phyloP scores from a whole-genome alignment of 75 land plant species.

The Pseudotsuga menziesii region DNA sequence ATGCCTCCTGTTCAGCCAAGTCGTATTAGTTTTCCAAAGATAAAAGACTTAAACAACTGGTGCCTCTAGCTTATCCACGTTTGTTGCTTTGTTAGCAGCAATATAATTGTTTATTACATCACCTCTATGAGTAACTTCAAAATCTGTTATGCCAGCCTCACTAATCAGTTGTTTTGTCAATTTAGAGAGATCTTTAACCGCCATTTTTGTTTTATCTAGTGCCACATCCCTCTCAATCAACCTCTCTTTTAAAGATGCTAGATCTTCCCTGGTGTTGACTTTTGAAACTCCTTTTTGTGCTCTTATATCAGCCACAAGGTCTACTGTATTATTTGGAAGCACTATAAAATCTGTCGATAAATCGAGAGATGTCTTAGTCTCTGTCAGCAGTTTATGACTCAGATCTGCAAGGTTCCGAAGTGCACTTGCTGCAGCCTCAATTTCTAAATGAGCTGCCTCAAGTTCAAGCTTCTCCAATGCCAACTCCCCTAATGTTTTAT shows the following conservation, averaged over 20 bases:
- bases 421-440: conserved; percentile 63
- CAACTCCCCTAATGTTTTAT: conserved; percentile 39
- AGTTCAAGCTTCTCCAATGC: conserved; percentile 58
- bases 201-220: not conserved
- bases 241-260: not conserved
- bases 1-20: too few species aligned
- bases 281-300: not conserved
- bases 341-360: conserved; percentile 1
- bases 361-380: conserved; percentile 1
- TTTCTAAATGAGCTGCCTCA: conserved; percentile 58
- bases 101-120: too few species aligned
- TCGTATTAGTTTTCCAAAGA: too few species aligned
- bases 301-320: not conserved
- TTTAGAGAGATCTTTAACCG: conserved; percentile 1
- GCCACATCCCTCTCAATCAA: conserved; percentile 10
- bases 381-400: conserved; percentile 48
- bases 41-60: too few species aligned
- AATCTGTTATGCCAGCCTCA: conserved; percentile 6
- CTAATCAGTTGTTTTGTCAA: conserved; percentile 7
- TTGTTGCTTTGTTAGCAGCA: too few species aligned
- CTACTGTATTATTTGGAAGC: conserved; percentile 6
- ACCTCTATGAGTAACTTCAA: too few species aligned
- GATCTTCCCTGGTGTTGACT: not conserved
- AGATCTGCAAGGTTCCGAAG: conserved; percentile 47
- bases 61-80: too few species aligned